phyloP scores from a whole-genome alignment of 2,329 filamentous ascomycete genomes.

The Botryotinia calthae region DNA sequence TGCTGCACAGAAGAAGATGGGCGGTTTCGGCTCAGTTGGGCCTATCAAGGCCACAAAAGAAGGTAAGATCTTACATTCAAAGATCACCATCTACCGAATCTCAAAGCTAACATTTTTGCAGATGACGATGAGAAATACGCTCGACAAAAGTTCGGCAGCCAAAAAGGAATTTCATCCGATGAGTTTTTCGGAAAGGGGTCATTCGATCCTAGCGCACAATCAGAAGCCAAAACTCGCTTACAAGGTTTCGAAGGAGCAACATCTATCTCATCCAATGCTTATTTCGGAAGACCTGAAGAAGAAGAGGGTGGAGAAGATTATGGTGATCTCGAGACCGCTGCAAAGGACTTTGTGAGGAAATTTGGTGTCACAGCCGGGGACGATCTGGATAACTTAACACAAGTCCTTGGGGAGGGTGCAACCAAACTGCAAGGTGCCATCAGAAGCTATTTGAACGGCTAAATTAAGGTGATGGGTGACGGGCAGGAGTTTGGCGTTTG shows the following conservation, averaged over 20 bases:
- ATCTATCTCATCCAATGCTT: conserved; percentile 92
- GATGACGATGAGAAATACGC: conserved; percentile 81
- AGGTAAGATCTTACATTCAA: conserved; percentile 48
- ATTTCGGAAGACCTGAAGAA: conserved; percentile 91
- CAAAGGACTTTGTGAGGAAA: conserved; percentile 92
- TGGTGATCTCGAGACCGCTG: conserved; percentile 86
- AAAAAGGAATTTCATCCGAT: conserved; percentile 96
- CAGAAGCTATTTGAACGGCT: conserved; percentile 61
- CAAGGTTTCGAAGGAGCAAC: conserved; percentile 91
- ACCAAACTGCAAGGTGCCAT: conserved; percentile 76
- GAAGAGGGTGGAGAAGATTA: conserved; percentile 74
- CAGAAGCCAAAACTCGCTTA: conserved; percentile 82
- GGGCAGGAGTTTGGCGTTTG: conserved; percentile 11
- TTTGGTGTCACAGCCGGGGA: conserved; percentile 96
- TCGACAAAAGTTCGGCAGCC: conserved; percentile 80
- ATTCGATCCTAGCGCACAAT: conserved; percentile 76
- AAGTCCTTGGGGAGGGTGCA: conserved; percentile 81
- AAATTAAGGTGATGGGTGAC: conserved; percentile 23
- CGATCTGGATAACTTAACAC: conserved; percentile 86
- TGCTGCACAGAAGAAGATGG: conserved; percentile 55
- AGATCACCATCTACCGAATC: neutral
- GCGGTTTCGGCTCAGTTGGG: conserved; percentile 81
- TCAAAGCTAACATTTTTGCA: conserved; percentile 37
- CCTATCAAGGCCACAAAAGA: conserved; percentile 67
- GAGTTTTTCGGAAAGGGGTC: conserved; percentile 94